Evolutionary conservation across 2,329 filamentous ascomycete species (phyloP).

Genomic region (Fusarium sulawesiense): DNA sequence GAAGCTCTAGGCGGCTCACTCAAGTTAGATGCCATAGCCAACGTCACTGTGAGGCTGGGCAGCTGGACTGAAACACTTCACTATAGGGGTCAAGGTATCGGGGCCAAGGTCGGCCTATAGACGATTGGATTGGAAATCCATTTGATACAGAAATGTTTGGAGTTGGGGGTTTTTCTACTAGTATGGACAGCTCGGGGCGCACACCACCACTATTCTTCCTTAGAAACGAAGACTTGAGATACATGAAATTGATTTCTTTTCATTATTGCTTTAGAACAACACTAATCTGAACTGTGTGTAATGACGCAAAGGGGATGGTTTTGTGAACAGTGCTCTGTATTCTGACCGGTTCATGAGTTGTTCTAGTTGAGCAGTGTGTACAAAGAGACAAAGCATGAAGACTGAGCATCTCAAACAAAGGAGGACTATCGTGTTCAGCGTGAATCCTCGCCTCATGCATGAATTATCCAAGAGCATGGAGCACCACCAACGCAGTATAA

Average conservation of each 20-base stretch:
- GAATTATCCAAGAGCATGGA: not conserved
- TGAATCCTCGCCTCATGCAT: not conserved
- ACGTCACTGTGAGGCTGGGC: slow-evolving; percentile 79
- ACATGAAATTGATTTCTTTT: slow-evolving; percentile 18
- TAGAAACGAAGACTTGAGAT: slow-evolving; percentile 11
- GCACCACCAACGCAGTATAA: slow-evolving; percentile 1
- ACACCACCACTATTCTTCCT: not conserved
- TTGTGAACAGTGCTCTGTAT: not conserved
- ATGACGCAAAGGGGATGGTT: not conserved
- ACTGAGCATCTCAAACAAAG: not conserved
- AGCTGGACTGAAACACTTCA: slow-evolving; percentile 79
- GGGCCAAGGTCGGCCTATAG: slow-evolving; percentile 63
- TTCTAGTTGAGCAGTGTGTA: not conserved
- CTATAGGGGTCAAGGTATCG: slow-evolving; percentile 77
- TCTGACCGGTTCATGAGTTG: not conserved
- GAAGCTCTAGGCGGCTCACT: slow-evolving; percentile 83
- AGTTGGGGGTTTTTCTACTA: slow-evolving; percentile 19
- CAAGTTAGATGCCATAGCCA: slow-evolving; percentile 81
- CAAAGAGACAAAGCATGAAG: not conserved
- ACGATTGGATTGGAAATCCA: not conserved
- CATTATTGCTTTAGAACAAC: not conserved
- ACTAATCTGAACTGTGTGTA: not conserved
- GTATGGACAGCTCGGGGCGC: slow-evolving; percentile 1
- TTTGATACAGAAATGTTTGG: slow-evolving; percentile 23
- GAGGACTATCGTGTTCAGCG: not conserved